phyloP scores from a whole-genome alignment of 2,329 filamentous ascomycete genomes.

The Fusarium nygamai region DNA sequence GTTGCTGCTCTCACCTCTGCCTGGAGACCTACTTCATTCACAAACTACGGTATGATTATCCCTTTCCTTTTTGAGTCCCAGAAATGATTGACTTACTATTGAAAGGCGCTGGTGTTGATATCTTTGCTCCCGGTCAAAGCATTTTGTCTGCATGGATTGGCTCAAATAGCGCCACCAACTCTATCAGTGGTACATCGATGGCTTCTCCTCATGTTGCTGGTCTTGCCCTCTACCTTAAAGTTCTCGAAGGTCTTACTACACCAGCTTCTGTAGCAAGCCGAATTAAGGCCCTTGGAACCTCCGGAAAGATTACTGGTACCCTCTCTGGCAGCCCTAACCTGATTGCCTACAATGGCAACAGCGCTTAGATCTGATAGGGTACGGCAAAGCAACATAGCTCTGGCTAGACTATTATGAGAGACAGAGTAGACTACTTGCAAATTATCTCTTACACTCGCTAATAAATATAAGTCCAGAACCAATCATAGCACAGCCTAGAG shows the following conservation, averaged over 20 bases:
- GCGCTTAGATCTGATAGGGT: neutral
- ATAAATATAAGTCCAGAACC: neutral
- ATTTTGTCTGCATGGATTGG: neutral
- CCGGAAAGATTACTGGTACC: neutral
- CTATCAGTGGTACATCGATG: neutral
- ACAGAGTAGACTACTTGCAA: neutral
- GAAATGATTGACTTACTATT: neutral
- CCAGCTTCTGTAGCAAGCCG: neutral
- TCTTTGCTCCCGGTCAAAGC: neutral
- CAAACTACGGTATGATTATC: neutral
- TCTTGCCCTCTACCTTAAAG: neutral
- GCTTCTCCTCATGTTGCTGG: neutral
- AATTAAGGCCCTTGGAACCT: neutral
- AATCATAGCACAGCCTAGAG: accelerated
- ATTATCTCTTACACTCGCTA: neutral
- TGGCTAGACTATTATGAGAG: neutral
- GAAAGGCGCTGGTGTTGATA: neutral
- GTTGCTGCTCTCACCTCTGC: neutral
- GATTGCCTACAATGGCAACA: neutral
- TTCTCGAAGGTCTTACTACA: neutral
- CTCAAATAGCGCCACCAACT: neutral
- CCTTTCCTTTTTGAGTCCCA: accelerated
- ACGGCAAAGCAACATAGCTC: too few species aligned
- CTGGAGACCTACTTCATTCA: neutral
- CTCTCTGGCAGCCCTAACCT: neutral